phyloP scores from a whole-genome alignment of 2,329 filamentous ascomycete species.

The Monilinia fructigena region DNA sequence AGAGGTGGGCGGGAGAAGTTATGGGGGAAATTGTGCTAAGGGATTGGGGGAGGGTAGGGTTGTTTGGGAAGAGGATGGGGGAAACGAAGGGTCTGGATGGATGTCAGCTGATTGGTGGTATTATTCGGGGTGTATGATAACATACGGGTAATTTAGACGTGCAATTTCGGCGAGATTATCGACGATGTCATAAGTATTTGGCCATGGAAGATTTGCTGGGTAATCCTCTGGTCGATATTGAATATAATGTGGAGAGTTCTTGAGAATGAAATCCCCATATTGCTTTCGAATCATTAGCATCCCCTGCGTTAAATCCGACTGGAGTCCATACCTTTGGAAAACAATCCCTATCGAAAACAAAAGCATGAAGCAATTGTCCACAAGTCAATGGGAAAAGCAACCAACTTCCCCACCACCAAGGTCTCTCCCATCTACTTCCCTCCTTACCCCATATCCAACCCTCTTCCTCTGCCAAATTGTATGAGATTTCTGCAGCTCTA shows the following conservation, averaged over 20 bases:
- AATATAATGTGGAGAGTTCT: slow-evolving; percentile 75
- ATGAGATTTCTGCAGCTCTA: slow-evolving; percentile 79
- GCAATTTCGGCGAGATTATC: slow-evolving; percentile 82
- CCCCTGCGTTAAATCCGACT: slow-evolving; percentile 34
- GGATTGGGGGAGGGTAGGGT: slow-evolving; percentile 62
- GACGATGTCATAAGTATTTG: slow-evolving; percentile 69
- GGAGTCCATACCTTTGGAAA: slow-evolving; percentile 56
- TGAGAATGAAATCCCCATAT: slow-evolving; percentile 64
- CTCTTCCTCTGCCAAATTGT: slow-evolving; percentile 77
- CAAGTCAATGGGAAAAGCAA: slow-evolving; percentile 73
- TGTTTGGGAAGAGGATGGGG: slow-evolving; percentile 79
- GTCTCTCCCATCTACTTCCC: slow-evolving; percentile 57
- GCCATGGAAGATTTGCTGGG: slow-evolving; percentile 69
- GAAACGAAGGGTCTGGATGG: slow-evolving; percentile 67
- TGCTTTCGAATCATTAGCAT: slow-evolving; percentile 36
- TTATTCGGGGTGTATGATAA: slow-evolving; percentile 33
- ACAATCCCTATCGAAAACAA: slow-evolving; percentile 74
- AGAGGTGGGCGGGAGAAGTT: slow-evolving; percentile 79
- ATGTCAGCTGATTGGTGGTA: slow-evolving; percentile 30
- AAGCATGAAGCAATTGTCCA: slow-evolving; percentile 73
- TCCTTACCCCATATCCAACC: slow-evolving; percentile 64
- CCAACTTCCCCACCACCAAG: slow-evolving; percentile 86
- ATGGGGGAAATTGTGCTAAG: slow-evolving; percentile 73
- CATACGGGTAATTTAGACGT: slow-evolving; percentile 77
- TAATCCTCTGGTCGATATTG: slow-evolving; percentile 69